Evolutionary conservation across 495 filamentous ascomycete species (phyloP), one percentile per base, ranked within the genome.

Genomic region (Diplogelasinospora grovesii): DNA sequence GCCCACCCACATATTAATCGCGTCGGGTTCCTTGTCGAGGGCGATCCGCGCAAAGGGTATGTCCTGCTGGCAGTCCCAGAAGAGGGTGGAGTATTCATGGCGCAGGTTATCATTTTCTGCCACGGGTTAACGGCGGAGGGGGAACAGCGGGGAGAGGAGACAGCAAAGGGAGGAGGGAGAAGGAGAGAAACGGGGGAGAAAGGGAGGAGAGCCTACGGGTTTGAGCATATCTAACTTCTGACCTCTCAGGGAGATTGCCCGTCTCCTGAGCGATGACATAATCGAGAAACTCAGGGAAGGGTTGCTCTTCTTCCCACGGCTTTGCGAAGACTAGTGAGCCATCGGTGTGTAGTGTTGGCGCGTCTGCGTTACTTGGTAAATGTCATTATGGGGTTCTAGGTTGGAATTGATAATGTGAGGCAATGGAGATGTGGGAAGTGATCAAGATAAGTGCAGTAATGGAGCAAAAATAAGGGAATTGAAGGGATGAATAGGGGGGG

Each of bases 1-100:
- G 29, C 85, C 85, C 45, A 89, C 75, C 85, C 85, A 89, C 46
- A 89, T 60, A 54, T 89, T 89, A 45, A 84, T 73, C 13, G 85
- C 84, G 30, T 89, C 83, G 0, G 84, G 79, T 1, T 48, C 35
- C 25, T 65, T 53, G 14, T 71, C 62, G 0, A 89, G 68, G 0
- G 82, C 82, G 39, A 82, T 75, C 22, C 74, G 70, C 1, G 82
- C 85, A 54, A 78, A 89, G 15, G 75, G 66, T 30, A 89, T 78
- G 43, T 69, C 63, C 10, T 47, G 46, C 11, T 72, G 73, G 1
- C 82, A 67, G 48, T 79, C 65, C 2, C 62, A 32, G 52, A 72
- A 74, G 5, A 89, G 73, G 2, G 60, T 23, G 2, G 48, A 20
- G 59, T 86, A 89, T 54, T 89, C 85, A 43, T 71, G 56, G 2